phyloP scores from a whole-genome alignment of 2,329 filamentous ascomycete species.

The Lithohypha guttulata region DNA sequence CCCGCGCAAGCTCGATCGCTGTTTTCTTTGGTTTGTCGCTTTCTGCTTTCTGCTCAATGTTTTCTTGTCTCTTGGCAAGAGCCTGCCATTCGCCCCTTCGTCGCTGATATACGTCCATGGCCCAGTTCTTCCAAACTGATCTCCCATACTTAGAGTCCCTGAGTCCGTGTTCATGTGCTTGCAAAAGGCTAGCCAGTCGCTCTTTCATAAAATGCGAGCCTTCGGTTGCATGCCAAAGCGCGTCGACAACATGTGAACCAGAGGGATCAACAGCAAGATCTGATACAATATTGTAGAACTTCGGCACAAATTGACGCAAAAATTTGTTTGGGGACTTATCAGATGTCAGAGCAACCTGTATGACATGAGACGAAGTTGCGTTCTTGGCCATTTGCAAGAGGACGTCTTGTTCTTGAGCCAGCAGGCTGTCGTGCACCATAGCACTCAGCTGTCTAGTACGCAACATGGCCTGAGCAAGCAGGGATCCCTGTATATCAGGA shows the following conservation, averaged over 20 bases:
- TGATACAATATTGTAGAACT: constrained; percentile 51
- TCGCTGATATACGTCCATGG: constrained; percentile 59
- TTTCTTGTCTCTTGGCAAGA: constrained; percentile 44
- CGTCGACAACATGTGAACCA: constrained; percentile 58
- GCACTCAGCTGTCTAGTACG: constrained; percentile 59
- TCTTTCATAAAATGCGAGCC: constrained; percentile 58
- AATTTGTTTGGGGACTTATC: constrained; percentile 33
- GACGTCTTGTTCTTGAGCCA: constrained; percentile 45
- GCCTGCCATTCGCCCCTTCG: constrained; percentile 53
- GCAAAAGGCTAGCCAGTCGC: constrained; percentile 53
- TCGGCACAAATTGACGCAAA: constrained; percentile 52
- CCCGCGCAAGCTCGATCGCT: constrained; percentile 47
- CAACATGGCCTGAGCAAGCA: constrained; percentile 72
- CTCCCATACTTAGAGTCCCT: constrained; percentile 56
- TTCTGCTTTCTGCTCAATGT: constrained; percentile 15
- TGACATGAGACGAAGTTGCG: constrained; percentile 47
- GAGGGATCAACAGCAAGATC: constrained; percentile 50
- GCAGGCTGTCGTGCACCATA: constrained; percentile 62
- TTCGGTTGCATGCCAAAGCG: constrained; percentile 53
- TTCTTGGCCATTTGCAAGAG: constrained; percentile 57
- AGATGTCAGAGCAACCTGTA: constrained; percentile 52
- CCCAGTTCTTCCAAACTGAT: constrained; percentile 64
- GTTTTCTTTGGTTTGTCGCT: constrained; percentile 34
- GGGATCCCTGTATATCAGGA: constrained; percentile 57
- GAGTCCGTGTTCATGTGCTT: constrained; percentile 47